A percentile compares a stretch with the other conserved stretches of the same genome.
These are phyloP conservation scores for Penicillium rolfsii DNA, from an alignment of 2,329 filamentous ascomycete species.

Conservation along the genomic window DNA sequence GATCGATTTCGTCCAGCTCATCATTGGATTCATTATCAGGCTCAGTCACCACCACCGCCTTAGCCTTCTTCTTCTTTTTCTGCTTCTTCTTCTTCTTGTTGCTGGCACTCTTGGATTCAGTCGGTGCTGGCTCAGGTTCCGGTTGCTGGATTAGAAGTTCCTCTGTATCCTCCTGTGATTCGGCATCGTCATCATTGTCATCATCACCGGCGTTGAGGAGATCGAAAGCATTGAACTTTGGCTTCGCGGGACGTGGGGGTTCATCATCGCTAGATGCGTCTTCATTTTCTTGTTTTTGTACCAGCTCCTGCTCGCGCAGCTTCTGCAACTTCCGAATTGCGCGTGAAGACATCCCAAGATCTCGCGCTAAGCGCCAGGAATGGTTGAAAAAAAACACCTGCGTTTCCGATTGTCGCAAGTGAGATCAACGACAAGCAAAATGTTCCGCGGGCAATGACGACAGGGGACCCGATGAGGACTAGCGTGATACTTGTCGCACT, in stretches of 20 bases:
- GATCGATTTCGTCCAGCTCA: conserved; percentile 67
- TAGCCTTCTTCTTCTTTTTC: conserved; percentile 56
- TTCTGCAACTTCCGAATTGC: conserved; percentile 67
- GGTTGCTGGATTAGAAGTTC: conserved; percentile 33
- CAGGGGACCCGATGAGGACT: conserved; percentile 31
- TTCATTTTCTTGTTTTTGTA: conserved; percentile 46
- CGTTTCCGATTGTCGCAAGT: background rate
- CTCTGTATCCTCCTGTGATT: conserved; percentile 23
- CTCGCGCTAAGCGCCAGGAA: background rate
- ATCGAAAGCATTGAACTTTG: conserved; percentile 59
- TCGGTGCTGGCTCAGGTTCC: conserved; percentile 26
- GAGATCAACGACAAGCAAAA: conserved; percentile 6
- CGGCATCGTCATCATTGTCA: conserved; percentile 47
- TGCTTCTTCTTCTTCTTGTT: conserved; percentile 62
- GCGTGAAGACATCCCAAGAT: conserved; percentile 62
- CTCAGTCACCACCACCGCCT: conserved; percentile 31
- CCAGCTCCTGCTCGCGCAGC: conserved; percentile 62
- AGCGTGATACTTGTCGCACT: conserved; percentile 21
- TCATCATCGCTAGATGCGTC: conserved; percentile 49
- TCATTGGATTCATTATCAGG: conserved; percentile 26
- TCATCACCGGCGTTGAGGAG: conserved; percentile 53
- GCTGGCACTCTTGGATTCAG: conserved; percentile 52
- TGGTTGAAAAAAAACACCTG: background rate
- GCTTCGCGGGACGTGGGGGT: conserved; percentile 38
- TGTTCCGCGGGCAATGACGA: conserved; percentile 41